These are phyloP conservation scores for Penicillium steckii DNA, from an alignment of 495 filamentous ascomycete genomes.

Conservation along the genomic window DNA sequence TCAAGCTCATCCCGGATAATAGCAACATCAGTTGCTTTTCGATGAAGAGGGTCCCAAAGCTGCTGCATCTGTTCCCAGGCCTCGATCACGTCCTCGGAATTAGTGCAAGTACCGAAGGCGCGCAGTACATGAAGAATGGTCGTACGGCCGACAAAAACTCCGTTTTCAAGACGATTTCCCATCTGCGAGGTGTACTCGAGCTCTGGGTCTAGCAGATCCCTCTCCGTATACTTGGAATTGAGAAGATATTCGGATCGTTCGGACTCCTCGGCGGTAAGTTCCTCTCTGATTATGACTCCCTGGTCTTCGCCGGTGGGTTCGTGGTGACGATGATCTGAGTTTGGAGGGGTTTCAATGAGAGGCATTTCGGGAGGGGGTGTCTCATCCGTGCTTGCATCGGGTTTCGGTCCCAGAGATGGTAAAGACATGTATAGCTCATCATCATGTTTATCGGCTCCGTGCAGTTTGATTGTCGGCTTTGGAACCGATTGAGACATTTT, in stretches of 20 bases:
- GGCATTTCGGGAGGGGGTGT: not conserved
- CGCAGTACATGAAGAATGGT: conserved; percentile 42
- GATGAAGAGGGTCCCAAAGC: conserved; percentile 41
- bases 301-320: not conserved
- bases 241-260: not conserved
- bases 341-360: not conserved
- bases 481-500: not conserved
- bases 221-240: conserved; percentile 12
- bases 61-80: conserved; percentile 42
- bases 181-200: conserved; percentile 13
- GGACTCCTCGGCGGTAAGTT: not conserved
- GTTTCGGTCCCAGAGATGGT: conserved; percentile 14
- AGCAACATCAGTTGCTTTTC: conserved; percentile 36
- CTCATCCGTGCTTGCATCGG: not conserved
- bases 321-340: not conserved
- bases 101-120: conserved; percentile 43
- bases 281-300: not conserved
- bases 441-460: not conserved
- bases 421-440: conserved; percentile 32
- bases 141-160: conserved; percentile 42
- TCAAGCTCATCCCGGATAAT: conserved; percentile 42
- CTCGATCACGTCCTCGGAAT: conserved; percentile 36
- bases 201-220: conserved; percentile 20
- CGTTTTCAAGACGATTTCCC: conserved; percentile 38
- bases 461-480: not conserved